Base-by-base conservation (phyloP, 345 rosid genomes). In the Syzygium jambos region DNA sequence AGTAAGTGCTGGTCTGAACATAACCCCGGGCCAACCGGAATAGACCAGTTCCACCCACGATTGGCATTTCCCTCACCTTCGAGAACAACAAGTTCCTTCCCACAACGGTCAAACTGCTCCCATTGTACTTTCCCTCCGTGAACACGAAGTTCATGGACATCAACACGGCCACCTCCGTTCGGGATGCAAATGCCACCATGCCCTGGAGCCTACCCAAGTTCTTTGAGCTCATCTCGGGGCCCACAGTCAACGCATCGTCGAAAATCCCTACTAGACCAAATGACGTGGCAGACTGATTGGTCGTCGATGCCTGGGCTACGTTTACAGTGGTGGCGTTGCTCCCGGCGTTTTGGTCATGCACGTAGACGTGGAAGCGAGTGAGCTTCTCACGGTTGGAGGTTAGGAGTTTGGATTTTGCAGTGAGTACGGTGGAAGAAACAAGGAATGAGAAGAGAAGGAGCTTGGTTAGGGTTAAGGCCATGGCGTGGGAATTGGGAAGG, bases 171-270 rank as follows among this genome's bases (percentile, higher is more conserved):
- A 68, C 2, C 80, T 88, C 87, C 30, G 8, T 57, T 55, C 52
- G 88, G 22, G 86, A 52, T 13, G 90, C 78, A 2, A 65, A 57
- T 38, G 27, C 90, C 9, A 34, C 68, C 11, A 84, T 9, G 73
- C 85, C 90, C 29, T 89, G 88, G 16, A 80, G 68, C 23, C 49
- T 6, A 13, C 90, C 90, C 34, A 85, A 41, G 17, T 73, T 38
- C 87, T 56, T 85, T 11, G 90, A 84, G 59, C 85, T 38, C 82
- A 17, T 54, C 17, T 52, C 56, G 27, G 90, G 90, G 6, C 80
- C 86, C 14, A 38, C 5, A 3, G 88, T 86, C 61, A 89, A 51
- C 3, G 77, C 17, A 13, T 52, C 85, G 17, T n/a, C 0, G 9
- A 68, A 52, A 59, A 85, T 10, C 46, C 1, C 9, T 15, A 89